Percentiles rank a stretch among this genome's conserved stretches.
Evolutionary conservation across 345 rosid species (phyloP).

Genomic region (Populus davidiana): DNA sequence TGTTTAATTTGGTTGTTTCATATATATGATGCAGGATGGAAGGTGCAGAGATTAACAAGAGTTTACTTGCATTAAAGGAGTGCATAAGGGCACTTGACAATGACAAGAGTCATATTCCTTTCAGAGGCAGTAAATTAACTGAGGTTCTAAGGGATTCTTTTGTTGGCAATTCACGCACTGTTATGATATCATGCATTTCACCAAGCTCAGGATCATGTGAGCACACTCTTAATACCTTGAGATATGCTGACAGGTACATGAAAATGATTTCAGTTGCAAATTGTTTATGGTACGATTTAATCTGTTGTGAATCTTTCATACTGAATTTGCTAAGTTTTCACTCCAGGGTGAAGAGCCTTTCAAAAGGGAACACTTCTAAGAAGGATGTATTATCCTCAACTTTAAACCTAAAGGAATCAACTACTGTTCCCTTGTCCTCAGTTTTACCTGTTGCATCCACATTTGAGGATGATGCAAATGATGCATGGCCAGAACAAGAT

Average conservation of each 20-base stretch:
- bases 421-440: slow-evolving; percentile 59
- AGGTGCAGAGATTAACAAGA: slow-evolving; percentile 99
- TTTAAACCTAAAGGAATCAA: slow-evolving; percentile 72
- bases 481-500: slow-evolving; percentile 76
- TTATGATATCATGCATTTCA: slow-evolving; percentile 97
- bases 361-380: slow-evolving; percentile 81
- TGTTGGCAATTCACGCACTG: slow-evolving; percentile 94
- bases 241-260: slow-evolving; percentile 96
- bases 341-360: slow-evolving; percentile 93
- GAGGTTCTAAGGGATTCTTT: slow-evolving; percentile 99
- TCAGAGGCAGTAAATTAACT: slow-evolving; percentile 95
- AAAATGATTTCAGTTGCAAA: background rate
- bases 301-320: background rate
- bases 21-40: slow-evolving; percentile 67
- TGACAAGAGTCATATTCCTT: slow-evolving; percentile 98
- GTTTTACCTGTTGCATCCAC: slow-evolving; percentile 51
- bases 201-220: slow-evolving; percentile 98
- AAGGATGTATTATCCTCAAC: slow-evolving; percentile 74
- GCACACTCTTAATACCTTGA: slow-evolving; percentile 92
- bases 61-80: slow-evolving; percentile 93
- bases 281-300: background rate
- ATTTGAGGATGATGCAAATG: slow-evolving; percentile 64
- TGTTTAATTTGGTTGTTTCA: slow-evolving; percentile 17
- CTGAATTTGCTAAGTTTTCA: background rate
- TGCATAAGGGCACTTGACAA: slow-evolving; percentile 99